A percentile compares a stretch with the other conserved stretches of the same genome.
Conservation (phyloP, 1,284 basidiomycete species). For the Caloboletus inedulis region DNA sequence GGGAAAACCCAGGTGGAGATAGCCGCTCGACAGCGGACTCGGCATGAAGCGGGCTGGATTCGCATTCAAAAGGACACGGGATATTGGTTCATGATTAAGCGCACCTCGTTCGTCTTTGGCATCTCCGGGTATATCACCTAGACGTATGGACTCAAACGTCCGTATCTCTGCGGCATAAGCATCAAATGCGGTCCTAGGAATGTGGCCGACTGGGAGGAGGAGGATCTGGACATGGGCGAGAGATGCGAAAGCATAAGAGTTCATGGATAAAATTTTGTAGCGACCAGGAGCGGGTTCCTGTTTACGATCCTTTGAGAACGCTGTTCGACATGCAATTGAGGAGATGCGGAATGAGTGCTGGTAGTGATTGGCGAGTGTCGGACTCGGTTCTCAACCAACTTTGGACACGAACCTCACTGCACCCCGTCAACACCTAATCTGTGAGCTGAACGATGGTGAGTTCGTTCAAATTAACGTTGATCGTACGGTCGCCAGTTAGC, state of each 20-base stretch:
- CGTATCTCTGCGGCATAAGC: constrained; percentile 68
- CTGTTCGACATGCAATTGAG: constrained; percentile 5
- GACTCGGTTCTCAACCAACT: constrained; percentile 8
- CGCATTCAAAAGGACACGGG: constrained; percentile 1
- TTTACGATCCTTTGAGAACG: background rate
- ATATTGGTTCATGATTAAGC: constrained; percentile 15
- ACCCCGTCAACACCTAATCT: background rate
- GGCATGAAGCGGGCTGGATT: constrained; percentile 76
- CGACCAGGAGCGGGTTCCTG: constrained; percentile 1
- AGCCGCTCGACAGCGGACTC: constrained; percentile 68
- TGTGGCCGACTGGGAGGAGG: constrained; percentile 73
- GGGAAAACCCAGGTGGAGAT: constrained; percentile 69
- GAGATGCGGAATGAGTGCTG: background rate
- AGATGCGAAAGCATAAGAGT: constrained; percentile 63
- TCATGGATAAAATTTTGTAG: constrained; percentile 18
- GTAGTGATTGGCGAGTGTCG: background rate
- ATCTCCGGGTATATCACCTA: constrained; percentile 78
- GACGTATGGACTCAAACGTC: constrained; percentile 64
- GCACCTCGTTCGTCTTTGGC: constrained; percentile 74
- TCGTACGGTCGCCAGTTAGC: constrained; percentile 5
- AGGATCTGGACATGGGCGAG: constrained; percentile 76
- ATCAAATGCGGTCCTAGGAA: constrained; percentile 61
- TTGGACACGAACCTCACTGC: constrained; percentile 20
- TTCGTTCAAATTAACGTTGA: background rate
- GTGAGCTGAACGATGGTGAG: constrained; percentile 27